Conservation (phyloP, 1,284 basidiomycete genomes). For the Apiotrichum akiyoshidainum region DNA sequence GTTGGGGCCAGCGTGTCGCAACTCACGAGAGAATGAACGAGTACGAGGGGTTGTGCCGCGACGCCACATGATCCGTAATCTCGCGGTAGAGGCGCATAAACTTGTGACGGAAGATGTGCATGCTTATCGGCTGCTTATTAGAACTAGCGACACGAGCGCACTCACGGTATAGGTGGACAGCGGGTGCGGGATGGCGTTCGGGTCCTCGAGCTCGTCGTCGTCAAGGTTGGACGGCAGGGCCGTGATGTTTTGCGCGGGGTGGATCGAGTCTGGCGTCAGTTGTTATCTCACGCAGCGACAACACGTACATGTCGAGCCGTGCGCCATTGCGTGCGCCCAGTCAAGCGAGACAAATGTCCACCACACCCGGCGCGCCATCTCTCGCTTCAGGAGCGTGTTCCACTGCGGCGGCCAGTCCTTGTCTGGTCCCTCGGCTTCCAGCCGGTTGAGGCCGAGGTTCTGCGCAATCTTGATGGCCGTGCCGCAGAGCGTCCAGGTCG, state of each 20-base stretch:
- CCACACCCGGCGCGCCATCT: slow-evolving; percentile 27
- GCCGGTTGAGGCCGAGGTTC: slow-evolving; percentile 27
- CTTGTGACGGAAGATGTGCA: slow-evolving; percentile 23
- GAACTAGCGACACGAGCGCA: neutral
- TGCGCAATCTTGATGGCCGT: slow-evolving; percentile 29
- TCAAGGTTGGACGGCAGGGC: slow-evolving; percentile 23
- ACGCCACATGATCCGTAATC: slow-evolving; percentile 22
- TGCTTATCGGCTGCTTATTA: slow-evolving; percentile 14
- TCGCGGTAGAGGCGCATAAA: slow-evolving; percentile 23
- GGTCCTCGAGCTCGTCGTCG: slow-evolving; percentile 21
- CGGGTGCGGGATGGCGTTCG: slow-evolving; percentile 8
- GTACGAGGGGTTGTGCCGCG: slow-evolving; percentile 16
- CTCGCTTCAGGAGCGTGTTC: slow-evolving; percentile 16
- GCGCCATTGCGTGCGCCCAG: slow-evolving; percentile 25
- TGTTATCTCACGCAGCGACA: neutral
- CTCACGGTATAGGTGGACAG: slow-evolving; percentile 15
- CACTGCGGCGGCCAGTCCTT: slow-evolving; percentile 22
- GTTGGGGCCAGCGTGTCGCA: no score
- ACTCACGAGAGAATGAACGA: slow-evolving; percentile 17
- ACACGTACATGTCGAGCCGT: slow-evolving; percentile 21
- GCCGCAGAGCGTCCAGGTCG: slow-evolving; percentile 21
- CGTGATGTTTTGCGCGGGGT: slow-evolving; percentile 27
- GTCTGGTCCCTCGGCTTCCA: slow-evolving; percentile 19
- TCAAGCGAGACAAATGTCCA: slow-evolving; percentile 28
- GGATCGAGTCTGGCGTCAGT: slow-evolving; percentile 17